Base-by-base conservation (phyloP, 2,329 filamentous ascomycete genomes). In the Teratosphaeria epicoccoides region DNA sequence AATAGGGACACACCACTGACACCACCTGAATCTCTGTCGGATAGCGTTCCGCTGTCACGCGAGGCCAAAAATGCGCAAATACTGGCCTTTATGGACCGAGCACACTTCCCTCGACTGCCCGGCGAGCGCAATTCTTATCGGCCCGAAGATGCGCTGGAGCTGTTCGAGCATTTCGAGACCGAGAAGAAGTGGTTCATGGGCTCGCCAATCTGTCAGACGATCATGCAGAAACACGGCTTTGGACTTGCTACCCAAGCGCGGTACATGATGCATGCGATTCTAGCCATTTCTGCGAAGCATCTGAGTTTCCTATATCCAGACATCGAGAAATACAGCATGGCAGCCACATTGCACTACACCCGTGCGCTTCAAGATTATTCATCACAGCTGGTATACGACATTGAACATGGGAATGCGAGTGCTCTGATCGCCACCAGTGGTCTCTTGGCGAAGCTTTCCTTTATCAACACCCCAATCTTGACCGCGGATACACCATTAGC, bases 221-320 rank as follows among this genome's bases (percentile, higher is more conserved):
- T 57, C 24, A 51, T 57, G 11, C 56, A 57, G 20, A 51, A 26
- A 11, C 52, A 55, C 43, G 52, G 48, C 24, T 77, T 96, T 59
- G 81, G 82, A 57, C 84, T 95, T 64, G 88, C 87, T 51, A 78
- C 88, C 47, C 82, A 82, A 17, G 82, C 88, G 64, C 76, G 82
- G 51, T 96, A 91, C 70, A 88, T 95, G 59, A 90, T 96, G 87
- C 86, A 91, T 69, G 83, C 90, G 12, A 78, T 96, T 61, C 78
- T 96, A 49, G 88, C 88, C 9, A 85, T 96, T 62, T 94, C 90
- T 12, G 90, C 91, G 51, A 89, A 86, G 62, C 89, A 96, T 70
- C 80, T 97, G 57, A 85, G 88, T 49, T 91, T 62, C 90, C 88
- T 52, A 82, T 85, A 65, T 93, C 88, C 63, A 80, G 82, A 46